Evolutionary conservation across 1,139 yeast species (phyloP).

Genomic region (Debaryomyces nepalensis): DNA sequence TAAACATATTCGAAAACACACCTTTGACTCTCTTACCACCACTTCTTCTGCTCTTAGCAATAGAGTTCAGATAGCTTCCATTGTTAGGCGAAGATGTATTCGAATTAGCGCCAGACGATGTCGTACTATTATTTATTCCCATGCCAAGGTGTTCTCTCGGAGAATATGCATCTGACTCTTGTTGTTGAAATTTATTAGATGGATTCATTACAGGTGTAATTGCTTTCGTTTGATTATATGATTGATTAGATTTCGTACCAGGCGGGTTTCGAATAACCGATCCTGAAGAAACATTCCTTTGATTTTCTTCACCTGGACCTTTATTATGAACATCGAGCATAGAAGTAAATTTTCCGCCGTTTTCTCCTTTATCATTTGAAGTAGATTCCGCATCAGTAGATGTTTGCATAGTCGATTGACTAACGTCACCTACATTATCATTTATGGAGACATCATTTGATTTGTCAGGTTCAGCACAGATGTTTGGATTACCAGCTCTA

Average conservation of each 20-base stretch:
- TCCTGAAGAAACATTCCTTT: conserved; percentile 24
- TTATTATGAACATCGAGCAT: not conserved
- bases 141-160: conserved; percentile 35
- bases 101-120: conserved; percentile 11
- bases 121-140: conserved; percentile 22
- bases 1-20: conserved; percentile 48
- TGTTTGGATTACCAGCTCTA: conserved; percentile 16
- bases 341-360: conserved; percentile 1
- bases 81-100: conserved; percentile 19
- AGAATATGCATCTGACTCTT: conserved; percentile 23
- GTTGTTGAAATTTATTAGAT: conserved; percentile 19
- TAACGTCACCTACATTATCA: conserved; percentile 17
- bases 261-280: conserved; percentile 34
- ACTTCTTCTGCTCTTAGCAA: conserved; percentile 31
- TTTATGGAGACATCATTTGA: conserved; percentile 12
- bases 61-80: conserved; percentile 15
- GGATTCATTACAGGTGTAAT: conserved; percentile 39
- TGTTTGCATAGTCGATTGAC: conserved; percentile 14
- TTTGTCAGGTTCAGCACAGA: conserved; percentile 11
- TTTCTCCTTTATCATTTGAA: conserved; percentile 5
- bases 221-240: conserved; percentile 38
- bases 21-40: conserved; percentile 46
- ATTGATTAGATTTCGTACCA: conserved; percentile 17
- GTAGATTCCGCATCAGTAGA: not conserved
- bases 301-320: conserved; percentile 2